These are phyloP conservation scores for Pythium dissimile DNA, from an alignment of 352 stramenopile species.

Conservation along the genomic window DNA sequence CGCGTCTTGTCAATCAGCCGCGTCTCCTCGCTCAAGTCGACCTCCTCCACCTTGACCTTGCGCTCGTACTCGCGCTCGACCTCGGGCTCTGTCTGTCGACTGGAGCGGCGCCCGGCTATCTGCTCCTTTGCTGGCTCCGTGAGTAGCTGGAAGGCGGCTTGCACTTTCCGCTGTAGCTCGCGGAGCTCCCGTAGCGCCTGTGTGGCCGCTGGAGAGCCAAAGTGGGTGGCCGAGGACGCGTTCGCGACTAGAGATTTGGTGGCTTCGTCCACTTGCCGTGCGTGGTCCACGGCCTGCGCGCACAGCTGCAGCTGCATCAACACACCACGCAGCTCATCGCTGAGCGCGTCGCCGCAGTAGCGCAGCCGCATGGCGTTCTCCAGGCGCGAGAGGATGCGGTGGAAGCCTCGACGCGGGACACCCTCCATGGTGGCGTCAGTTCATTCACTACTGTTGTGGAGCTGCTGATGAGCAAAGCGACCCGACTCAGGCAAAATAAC, in stretches of 20 bases:
- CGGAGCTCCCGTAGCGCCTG: conserved; percentile 34
- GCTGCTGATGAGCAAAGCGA: too few relatives aligned
- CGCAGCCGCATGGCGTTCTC: conserved; percentile 14
- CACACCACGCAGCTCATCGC: conserved; percentile 20
- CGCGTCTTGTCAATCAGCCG: background rate
- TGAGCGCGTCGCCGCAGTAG: conserved; percentile 25
- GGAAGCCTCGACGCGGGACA: conserved; percentile 21
- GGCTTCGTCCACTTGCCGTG: conserved; percentile 25
- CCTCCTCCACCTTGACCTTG: background rate
- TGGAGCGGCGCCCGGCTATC: background rate
- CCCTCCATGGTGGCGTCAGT: too few relatives aligned
- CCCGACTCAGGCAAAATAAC: too few relatives aligned
- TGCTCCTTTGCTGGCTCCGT: conserved; percentile 12
- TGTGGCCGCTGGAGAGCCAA: conserved; percentile 18
- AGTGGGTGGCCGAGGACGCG: background rate
- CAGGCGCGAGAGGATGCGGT: conserved; percentile 27
- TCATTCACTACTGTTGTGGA: too few relatives aligned
- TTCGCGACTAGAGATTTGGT: conserved; percentile 23
- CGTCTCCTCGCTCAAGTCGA: background rate
- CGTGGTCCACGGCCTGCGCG: conserved; percentile 25
- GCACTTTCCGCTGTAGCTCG: conserved; percentile 21
- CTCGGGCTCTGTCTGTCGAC: too few relatives aligned
- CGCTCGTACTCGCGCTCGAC: too few relatives aligned
- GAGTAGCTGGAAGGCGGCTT: background rate
- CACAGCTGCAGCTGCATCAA: conserved; percentile 21